Evolutionary conservation across 2,329 filamentous ascomycete genomes (phyloP).

Genomic region (Plectosphaerella sp.): DNA sequence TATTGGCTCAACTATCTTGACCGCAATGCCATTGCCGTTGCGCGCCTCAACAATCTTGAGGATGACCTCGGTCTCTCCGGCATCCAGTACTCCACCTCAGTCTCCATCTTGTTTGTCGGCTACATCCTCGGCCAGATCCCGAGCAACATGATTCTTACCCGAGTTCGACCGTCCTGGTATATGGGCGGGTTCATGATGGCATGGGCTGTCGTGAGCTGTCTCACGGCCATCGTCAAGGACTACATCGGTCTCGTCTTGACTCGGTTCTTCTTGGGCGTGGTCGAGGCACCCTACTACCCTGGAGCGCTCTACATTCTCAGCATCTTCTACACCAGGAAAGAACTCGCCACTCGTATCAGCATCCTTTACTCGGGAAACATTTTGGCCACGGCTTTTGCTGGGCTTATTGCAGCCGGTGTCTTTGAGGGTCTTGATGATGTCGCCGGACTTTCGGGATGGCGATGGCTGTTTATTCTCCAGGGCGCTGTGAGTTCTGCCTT

Average conservation of each 20-base stretch:
- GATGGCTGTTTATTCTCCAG: constrained; percentile 28
- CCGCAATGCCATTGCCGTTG: constrained; percentile 17
- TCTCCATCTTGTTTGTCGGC: constrained; percentile 17
- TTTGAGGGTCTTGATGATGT: constrained; percentile 26
- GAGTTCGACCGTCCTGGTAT: constrained; percentile 48
- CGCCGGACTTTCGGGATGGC: constrained; percentile 20
- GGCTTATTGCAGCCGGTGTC: constrained; percentile 37
- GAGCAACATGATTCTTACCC: constrained; percentile 31
- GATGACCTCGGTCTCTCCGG: constrained; percentile 13
- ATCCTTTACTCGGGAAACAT: constrained; percentile 38
- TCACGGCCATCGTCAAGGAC: constrained; percentile 31
- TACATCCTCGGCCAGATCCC: constrained; percentile 31
- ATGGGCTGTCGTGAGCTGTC: constrained; percentile 34
- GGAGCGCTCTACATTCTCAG: constrained; percentile 36
- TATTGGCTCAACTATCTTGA: constrained; percentile 18
- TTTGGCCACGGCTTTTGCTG: constrained; percentile 31
- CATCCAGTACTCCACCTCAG: constrained; percentile 28
- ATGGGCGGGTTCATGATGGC: constrained; percentile 33
- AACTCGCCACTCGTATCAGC: constrained; percentile 34
- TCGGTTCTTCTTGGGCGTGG: constrained; percentile 17
- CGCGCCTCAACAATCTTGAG: constrained; percentile 21
- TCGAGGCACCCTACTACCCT: constrained; percentile 25
- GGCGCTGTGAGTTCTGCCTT: constrained; percentile 9
- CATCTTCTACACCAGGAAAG: constrained; percentile 50
- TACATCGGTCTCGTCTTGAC: constrained; percentile 30